Evolutionary conservation across 768 basidiomycete genomes (phyloP), one percentile per base, ranked within the genome.

Genomic region (Mrakia blollopis): DNA sequence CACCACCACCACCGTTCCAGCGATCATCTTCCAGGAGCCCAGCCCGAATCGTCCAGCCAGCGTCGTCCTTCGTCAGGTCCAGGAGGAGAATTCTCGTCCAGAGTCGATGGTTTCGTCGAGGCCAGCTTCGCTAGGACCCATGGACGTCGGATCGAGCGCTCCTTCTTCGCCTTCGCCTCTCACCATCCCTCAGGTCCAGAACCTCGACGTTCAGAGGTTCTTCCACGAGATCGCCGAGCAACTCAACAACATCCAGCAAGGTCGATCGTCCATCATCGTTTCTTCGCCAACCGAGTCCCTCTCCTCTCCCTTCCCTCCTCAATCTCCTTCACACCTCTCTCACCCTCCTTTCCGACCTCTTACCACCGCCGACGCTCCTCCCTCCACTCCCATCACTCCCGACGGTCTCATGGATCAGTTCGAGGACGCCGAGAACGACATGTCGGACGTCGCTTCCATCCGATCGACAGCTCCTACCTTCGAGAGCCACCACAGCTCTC

Each of bases 171-270:
- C 81, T 25, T 79, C 80, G 47, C 86, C 86, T 2, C 85, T 92
- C 44, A 86, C 87, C 37, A 86, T 89, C n/a, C 91, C 92, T 0
- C 87, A 90, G 75, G 85, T 91, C 39, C 87, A 90, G 80, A 90
- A 94, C 80, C 88, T 88, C 72, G 89, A 88, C 63, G 89, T 96
- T 80, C 92, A 93, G 79, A 84, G 88, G 65, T 95, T 95, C 85
- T 92, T 94, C 83, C 87, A 91, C 74, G 92, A 95, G 82, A 89
- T 94, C 65, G 91, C 89, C 11, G 88, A 91, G 67, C 91, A 92
- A 81, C 87, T 94, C 75, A 89, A 90, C 80, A 87, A 87, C 62
- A 89, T 93, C 57, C 74, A 75, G 50, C 37, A 47, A 85, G 85
- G 87, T 54, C 87, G 87, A 70, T 86, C 88, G 14, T 84, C 84